Base-by-base conservation (phyloP, 2,329 filamentous ascomycete genomes). In the Stromatinia cepivora region DNA sequence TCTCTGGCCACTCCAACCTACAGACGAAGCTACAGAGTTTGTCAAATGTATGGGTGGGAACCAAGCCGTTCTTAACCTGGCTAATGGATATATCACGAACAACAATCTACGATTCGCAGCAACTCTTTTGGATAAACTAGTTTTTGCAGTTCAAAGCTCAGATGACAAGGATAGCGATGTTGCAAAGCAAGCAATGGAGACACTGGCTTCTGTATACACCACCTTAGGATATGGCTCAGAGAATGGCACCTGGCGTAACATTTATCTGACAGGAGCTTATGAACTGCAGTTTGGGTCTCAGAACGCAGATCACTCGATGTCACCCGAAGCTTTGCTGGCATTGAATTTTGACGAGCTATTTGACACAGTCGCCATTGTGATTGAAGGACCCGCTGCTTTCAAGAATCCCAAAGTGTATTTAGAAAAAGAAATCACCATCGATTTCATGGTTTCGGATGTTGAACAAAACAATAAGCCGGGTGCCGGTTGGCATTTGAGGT, bases 231-330 rank as follows among this genome's bases (percentile, higher is more conserved):
- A 75, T 66, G 78, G 79, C 3, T 68, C 78, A 3, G 80, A 82
- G 71, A 82, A 82, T 71, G 80, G 75, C 4, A 78, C 78, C 0
- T 82, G 80, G 81, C 73, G 81, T 4, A 81, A 82, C 67, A 80
- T 81, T 63, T 82, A 79, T 64, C 72, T 81, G 6, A 76, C 58
- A 1, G 58, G 58, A 7, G 39, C 58, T 4, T 45, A 25, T 17
- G 58, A 61, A 13, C 28, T 61, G 25, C 10, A 0, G 3, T 9
- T 31, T 25, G 58, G 39, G 3, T 25, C 58, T 31, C 36, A 61
- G 20, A 4, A 39, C 3, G 39, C 39, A 11, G 9, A 31, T 13
- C 25, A 34, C 15, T 17, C 17, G 3, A 62, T 50, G 45, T 17
- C 7, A 42, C 59, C 45, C 20, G n/a, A 62, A 15, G 13, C 22